These are phyloP conservation scores for Urostyla sp. DNA, from an alignment of 73 alveolate species.

Conservation along the genomic window DNA sequence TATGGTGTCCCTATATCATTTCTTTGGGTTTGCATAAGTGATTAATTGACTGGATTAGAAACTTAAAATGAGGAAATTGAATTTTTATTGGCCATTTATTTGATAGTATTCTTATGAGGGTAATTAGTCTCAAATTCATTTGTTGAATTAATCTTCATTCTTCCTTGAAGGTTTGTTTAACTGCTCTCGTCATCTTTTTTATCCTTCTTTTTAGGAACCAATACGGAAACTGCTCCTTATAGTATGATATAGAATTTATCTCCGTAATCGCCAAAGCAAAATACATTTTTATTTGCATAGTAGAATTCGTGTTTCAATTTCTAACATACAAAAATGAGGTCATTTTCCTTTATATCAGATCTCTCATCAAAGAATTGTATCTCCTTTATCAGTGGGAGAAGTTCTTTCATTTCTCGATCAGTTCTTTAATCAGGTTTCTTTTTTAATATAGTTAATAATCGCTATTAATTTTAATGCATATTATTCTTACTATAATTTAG, in stretches of 20 bases:
- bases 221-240: constrained; percentile 79
- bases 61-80: not conserved
- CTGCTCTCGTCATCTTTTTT: not conserved
- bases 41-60: not conserved
- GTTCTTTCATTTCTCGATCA: constrained; percentile 10
- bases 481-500: not conserved
- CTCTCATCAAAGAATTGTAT: constrained; percentile 59
- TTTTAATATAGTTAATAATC: constrained; percentile 39
- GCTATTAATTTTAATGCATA: not conserved
- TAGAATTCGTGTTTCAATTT: constrained; percentile 47
- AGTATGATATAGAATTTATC: constrained; percentile 79
- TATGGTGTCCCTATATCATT: too few relatives aligned
- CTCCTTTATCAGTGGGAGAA: constrained; percentile 30
- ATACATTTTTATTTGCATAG: constrained; percentile 51
- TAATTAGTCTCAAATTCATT: not conserved
- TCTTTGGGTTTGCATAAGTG: too few relatives aligned
- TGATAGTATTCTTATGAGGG: not conserved
- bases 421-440: constrained; percentile 31
- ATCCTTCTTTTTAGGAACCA: constrained; percentile 60
- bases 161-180: not conserved
- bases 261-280: constrained; percentile 77
- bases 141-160: not conserved
- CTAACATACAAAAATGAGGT: constrained; percentile 37
- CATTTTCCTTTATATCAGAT: constrained; percentile 47
- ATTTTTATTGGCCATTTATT: not conserved